Percentiles rank a stretch among this genome's conserved stretches.
Evolutionary conservation across 495 filamentous ascomycete genomes (phyloP).

Genomic region (Pseudomonodictys pantanalensis): DNA sequence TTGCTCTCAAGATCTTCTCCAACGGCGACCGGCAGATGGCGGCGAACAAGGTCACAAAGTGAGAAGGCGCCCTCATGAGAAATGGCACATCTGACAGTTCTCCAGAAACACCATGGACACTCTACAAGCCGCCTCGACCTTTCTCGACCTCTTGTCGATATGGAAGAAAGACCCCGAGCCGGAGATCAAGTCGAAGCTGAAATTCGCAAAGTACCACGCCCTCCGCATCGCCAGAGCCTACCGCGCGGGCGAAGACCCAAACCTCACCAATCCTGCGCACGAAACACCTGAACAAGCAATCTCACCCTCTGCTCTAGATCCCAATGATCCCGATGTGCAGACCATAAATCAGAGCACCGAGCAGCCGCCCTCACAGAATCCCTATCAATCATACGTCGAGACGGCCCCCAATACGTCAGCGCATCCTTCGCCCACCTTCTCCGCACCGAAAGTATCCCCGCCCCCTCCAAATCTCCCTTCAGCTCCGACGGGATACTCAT

Average conservation of each 20-base stretch:
- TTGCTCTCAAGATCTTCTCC: constrained; percentile 81
- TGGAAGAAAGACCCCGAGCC: constrained; percentile 75
- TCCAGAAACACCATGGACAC: constrained; percentile 92
- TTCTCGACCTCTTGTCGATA: constrained; percentile 81
- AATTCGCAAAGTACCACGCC: constrained; percentile 95
- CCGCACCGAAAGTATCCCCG: constrained; percentile 20
- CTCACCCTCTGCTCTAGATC: constrained; percentile 47
- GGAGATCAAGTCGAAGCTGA: constrained; percentile 82
- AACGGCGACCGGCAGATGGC: constrained; percentile 78
- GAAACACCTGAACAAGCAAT: constrained; percentile 47
- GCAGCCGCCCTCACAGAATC: background rate
- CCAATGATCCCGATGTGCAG: constrained; percentile 62
- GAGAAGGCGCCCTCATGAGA: constrained; percentile 31
- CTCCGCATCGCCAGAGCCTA: constrained; percentile 85
- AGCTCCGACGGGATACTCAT: constrained; percentile 13
- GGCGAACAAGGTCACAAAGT: constrained; percentile 82
- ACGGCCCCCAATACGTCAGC: constrained; percentile 37
- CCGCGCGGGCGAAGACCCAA: constrained; percentile 89
- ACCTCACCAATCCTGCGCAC: constrained; percentile 75
- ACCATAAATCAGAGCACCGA: constrained; percentile 43
- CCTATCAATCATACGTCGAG: constrained; percentile 37
- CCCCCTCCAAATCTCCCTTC: constrained; percentile 18
- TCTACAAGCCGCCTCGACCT: constrained; percentile 84
- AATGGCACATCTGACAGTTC: too few species aligned
- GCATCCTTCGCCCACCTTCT: constrained; percentile 49